Conservation (phyloP, 1,284 basidiomycete species). For the Malassezia arunalokei region DNA sequence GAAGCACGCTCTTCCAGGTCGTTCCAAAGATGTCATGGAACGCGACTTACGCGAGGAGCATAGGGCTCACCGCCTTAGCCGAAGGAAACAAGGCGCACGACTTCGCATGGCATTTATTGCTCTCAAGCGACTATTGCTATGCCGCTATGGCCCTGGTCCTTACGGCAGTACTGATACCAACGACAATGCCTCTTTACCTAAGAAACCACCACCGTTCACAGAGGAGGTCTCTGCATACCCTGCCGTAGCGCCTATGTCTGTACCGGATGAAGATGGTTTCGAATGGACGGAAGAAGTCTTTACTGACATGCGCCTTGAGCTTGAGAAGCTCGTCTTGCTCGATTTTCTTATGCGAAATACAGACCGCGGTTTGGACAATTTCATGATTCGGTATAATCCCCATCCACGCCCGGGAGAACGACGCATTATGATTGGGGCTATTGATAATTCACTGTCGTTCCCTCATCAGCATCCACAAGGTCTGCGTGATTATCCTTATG, state of each 20-base stretch:
- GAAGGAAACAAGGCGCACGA: slow-evolving; percentile 27
- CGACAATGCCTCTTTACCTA: slow-evolving; percentile 19
- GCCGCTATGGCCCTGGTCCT: slow-evolving; percentile 60
- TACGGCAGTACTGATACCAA: slow-evolving; percentile 50
- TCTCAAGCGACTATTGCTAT: slow-evolving; percentile 35
- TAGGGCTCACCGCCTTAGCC: slow-evolving; percentile 40
- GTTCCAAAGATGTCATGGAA: slow-evolving; percentile 52
- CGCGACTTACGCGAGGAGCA: slow-evolving; percentile 69
- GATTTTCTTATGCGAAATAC: slow-evolving; percentile 83
- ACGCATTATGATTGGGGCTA: slow-evolving; percentile 59
- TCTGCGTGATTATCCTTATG: slow-evolving; percentile 79
- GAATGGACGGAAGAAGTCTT: slow-evolving; percentile 69
- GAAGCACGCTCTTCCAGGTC: slow-evolving; percentile 73
- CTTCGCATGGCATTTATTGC: slow-evolving; percentile 33
- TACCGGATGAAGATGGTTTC: slow-evolving; percentile 53
- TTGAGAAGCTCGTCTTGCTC: slow-evolving; percentile 59
- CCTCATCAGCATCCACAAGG: slow-evolving; percentile 62
- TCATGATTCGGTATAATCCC: slow-evolving; percentile 41
- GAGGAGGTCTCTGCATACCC: neutral
- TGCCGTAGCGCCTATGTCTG: slow-evolving; percentile 49
- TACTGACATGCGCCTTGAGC: slow-evolving; percentile 63
- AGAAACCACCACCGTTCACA: slow-evolving; percentile 42
- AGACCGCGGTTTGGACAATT: slow-evolving; percentile 48
- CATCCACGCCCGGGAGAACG: neutral
- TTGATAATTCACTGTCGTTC: slow-evolving; percentile 83